A percentile compares a stretch with the other conserved stretches of the same genome.
These are phyloP conservation scores for Fusarium sambucinum DNA, from an alignment of 2,329 filamentous ascomycete species.

Conservation along the genomic window DNA sequence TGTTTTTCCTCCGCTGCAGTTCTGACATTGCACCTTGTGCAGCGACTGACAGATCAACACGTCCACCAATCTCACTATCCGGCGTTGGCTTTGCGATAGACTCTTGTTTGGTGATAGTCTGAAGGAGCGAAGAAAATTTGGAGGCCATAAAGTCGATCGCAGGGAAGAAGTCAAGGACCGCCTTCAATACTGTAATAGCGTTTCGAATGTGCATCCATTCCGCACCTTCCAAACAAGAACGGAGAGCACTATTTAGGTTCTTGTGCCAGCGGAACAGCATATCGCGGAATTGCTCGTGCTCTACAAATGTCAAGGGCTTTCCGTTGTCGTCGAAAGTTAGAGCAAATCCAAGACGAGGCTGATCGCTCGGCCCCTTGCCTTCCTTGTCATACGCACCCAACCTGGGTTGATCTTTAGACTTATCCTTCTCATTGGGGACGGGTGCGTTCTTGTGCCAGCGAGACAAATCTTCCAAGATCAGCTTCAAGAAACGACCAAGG, in stretches of 20 bases:
- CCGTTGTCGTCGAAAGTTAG: conserved; percentile 74
- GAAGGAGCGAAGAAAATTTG: conserved; percentile 72
- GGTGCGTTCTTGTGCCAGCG: conserved; percentile 85
- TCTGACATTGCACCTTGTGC: conserved; percentile 78
- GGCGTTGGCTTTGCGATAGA: conserved; percentile 60
- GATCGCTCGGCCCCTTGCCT: conserved; percentile 65
- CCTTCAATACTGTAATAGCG: conserved; percentile 88
- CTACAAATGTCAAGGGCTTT: conserved; percentile 77
- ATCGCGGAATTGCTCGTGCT: conserved; percentile 88
- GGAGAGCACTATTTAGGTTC: conserved; percentile 81
- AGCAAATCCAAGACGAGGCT: conserved; percentile 80
- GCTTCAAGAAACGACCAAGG: conserved; percentile 89
- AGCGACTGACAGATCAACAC: conserved; percentile 80
- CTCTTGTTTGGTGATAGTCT: conserved; percentile 74
- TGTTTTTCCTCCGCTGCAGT: conserved; percentile 73
- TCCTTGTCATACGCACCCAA: conserved; percentile 87
- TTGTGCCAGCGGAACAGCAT: conserved; percentile 92
- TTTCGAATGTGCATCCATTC: conserved; percentile 99
- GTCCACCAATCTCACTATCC: conserved; percentile 67
- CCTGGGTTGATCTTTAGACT: conserved; percentile 62
- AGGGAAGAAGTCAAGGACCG: conserved; percentile 84
- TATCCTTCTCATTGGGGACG: conserved; percentile 57
- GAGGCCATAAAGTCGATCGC: conserved; percentile 89
- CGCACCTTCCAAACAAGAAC: conserved; percentile 80
- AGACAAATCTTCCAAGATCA: conserved; percentile 82